Evolutionary conservation across 768 basidiomycete species (phyloP), one percentile per base, ranked within the genome.

Genomic region (Amylocystis lapponica): DNA sequence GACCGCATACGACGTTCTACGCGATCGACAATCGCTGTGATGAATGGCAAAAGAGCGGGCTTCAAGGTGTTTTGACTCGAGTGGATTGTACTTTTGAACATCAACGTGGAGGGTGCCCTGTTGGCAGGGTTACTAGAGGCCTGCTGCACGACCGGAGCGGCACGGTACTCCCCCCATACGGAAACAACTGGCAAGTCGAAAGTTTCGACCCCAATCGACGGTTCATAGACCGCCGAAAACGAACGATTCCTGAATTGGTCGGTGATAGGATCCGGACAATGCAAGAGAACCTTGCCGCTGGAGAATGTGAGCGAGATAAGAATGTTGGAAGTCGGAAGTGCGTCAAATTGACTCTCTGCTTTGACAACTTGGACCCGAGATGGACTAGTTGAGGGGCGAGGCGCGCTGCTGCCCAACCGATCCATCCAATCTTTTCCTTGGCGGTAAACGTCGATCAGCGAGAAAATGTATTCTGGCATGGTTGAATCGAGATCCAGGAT

Each of bases 31-130:
- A 94, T 65, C 44, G 89, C 84, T 0, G 85, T 79, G 27, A 96
- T 61, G 66, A 97, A 97, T 3, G 87, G 88, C 8, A 98, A 68
- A 9, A 97, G 66, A 4, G 78, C 81, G 0, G 95, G 94, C 34
- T 81, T 67, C 20, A 98, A 68, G 2, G 76, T 81, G 58, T 98
- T 98, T 47, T 81, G 76, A 57, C 92, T 96, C 0, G 86, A 83
- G 56, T 93, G 88, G 17, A 98, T 76, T n/a, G 87, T 86, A 54
- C 78, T 76, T 60, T 90, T 92, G 70, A 96, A 84, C 48, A 88
- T 69, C 22, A 95, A 67, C 3, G 74, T 70, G 1, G 85, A 81
- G 0, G 81, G 74, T 46, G 76, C 75, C 14, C 43, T 43, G n/a
- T n/a, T n/a, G n/a, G n/a, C n/a, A n/a, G n/a, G n/a, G n/a, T n/a